Evolutionary conservation across 371 early-diverging fungal genomes (phyloP).

Genomic region (Mucor mucedo): DNA sequence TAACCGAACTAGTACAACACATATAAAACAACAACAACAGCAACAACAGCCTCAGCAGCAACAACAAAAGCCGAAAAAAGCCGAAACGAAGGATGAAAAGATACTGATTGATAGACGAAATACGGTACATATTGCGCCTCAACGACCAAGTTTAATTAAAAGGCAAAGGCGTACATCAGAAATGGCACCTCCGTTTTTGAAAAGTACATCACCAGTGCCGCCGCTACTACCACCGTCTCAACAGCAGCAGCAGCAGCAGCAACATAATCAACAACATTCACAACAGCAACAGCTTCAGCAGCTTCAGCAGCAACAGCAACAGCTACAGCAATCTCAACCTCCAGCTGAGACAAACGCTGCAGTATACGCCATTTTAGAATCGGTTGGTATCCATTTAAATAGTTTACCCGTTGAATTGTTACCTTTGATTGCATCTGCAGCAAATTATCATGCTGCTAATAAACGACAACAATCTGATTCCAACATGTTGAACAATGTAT

Average conservation of each 20-base stretch:
- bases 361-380: conserved; percentile 34
- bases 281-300: not conserved
- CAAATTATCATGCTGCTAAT: conserved; percentile 34
- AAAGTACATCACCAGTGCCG: not conserved
- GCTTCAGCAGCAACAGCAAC: not conserved
- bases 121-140: conserved; percentile 19
- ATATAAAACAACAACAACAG: not conserved
- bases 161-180: conserved; percentile 20
- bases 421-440: conserved; percentile 35
- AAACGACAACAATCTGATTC: conserved; percentile 19
- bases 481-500: not conserved
- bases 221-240: not conserved
- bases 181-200: not conserved
- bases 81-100: conserved; percentile 3
- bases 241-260: not conserved
- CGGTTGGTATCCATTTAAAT: conserved; percentile 31
- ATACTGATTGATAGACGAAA: conserved; percentile 16
- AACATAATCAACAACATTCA: not conserved
- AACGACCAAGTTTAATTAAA: conserved; percentile 17
- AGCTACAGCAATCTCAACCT: not conserved
- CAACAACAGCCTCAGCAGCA: not conserved
- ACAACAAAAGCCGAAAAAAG: not conserved
- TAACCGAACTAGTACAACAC: conserved; percentile 51
- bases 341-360: conserved; percentile 23
- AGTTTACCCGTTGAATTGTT: conserved; percentile 32